These are phyloP conservation scores for Fomes fomentarius DNA, from an alignment of 1,284 basidiomycete genomes.

Conservation along the genomic window DNA sequence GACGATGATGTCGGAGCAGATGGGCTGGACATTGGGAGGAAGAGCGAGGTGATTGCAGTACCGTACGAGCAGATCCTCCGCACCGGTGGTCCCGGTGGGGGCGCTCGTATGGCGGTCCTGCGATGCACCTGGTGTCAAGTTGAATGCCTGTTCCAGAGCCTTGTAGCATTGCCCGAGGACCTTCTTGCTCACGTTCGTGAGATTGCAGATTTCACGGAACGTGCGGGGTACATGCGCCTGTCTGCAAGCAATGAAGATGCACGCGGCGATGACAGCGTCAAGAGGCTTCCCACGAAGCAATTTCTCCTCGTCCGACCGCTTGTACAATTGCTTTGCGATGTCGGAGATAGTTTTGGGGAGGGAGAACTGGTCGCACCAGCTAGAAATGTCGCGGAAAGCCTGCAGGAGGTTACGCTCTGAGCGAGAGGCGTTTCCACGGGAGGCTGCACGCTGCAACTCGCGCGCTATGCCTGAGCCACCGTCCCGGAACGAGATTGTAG, in stretches of 20 bases:
- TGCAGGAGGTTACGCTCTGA: slow-evolving; percentile 85
- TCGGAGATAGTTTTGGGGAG: slow-evolving; percentile 94
- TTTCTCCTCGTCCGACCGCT: slow-evolving; percentile 95
- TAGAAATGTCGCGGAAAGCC: slow-evolving; percentile 90
- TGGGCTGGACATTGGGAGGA: slow-evolving; percentile 81
- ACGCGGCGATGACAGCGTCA: slow-evolving; percentile 94
- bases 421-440: slow-evolving; percentile 75
- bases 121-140: slow-evolving; percentile 75
- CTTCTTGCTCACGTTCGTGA: slow-evolving; percentile 95
- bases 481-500: slow-evolving; percentile 93
- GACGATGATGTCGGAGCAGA: slow-evolving; percentile 85
- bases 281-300: slow-evolving; percentile 90
- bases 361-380: slow-evolving; percentile 94
- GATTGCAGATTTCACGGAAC: slow-evolving; percentile 94
- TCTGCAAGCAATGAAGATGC: slow-evolving; percentile 97
- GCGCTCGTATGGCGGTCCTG: slow-evolving; percentile 38
- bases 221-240: slow-evolving; percentile 93
- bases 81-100: slow-evolving; percentile 54
- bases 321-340: slow-evolving; percentile 96
- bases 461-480: slow-evolving; percentile 92
- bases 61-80: slow-evolving; percentile 89
- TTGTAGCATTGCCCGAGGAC: slow-evolving; percentile 95
- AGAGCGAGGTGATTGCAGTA: slow-evolving; percentile 94
- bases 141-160: slow-evolving; percentile 91
- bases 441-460: slow-evolving; percentile 90